Conservation (phyloP, 495 filamentous ascomycete genomes). For the Penicillium parvum region DNA sequence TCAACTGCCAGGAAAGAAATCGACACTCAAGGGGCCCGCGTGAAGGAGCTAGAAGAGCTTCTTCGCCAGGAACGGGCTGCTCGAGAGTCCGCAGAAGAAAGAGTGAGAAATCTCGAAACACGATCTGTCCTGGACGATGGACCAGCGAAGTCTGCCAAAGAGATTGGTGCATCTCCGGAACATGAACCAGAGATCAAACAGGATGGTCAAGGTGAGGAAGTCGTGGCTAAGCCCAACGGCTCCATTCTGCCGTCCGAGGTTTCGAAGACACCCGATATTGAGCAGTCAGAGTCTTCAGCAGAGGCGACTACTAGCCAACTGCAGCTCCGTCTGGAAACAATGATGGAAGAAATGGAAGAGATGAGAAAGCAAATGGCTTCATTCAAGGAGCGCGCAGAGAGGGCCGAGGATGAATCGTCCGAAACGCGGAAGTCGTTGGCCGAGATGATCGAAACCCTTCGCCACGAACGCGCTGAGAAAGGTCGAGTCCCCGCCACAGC, state of each 20-base stretch:
- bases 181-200: slow-evolving; percentile 4
- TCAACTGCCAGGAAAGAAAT: slow-evolving; percentile 74
- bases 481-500: slow-evolving; percentile 1
- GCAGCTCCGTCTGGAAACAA: slow-evolving; percentile 70
- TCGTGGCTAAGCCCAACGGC: slow-evolving; percentile 16
- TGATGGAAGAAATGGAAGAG: slow-evolving; percentile 78
- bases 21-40: slow-evolving; percentile 67
- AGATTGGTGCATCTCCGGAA: slow-evolving; percentile 34
- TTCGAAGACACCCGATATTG: slow-evolving; percentile 32
- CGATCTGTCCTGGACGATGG: slow-evolving; percentile 22
- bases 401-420: slow-evolving; percentile 68
- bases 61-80: slow-evolving; percentile 75
- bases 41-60: slow-evolving; percentile 77
- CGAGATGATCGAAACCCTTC: slow-evolving; percentile 83
- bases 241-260: slow-evolving; percentile 7
- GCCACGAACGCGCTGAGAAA: slow-evolving; percentile 53
- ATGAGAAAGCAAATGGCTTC: slow-evolving; percentile 74
- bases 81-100: slow-evolving; percentile 76
- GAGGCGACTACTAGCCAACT: slow-evolving; percentile 41
- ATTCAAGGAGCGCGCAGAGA: slow-evolving; percentile 73
- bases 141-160: slow-evolving; percentile 19
- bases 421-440: slow-evolving; percentile 66
- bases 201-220: slow-evolving; percentile 8
- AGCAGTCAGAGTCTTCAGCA: slow-evolving; percentile 24
- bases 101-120: slow-evolving; percentile 64